Evolutionary conservation across 208 protist genomes (phyloP).

Genomic region (Tritrichomonas musculus): DNA sequence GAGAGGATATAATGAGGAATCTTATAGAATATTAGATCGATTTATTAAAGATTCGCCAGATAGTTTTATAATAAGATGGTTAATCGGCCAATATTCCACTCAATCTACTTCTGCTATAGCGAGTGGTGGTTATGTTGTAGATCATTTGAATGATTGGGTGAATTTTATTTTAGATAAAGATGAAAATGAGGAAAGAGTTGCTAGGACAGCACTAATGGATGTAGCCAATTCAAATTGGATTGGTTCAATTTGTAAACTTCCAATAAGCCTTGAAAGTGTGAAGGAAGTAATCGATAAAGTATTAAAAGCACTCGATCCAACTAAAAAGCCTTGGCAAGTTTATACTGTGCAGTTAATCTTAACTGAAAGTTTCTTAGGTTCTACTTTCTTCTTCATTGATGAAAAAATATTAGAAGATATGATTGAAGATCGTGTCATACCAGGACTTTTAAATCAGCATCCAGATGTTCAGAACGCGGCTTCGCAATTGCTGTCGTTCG

Average conservation of each 20-base stretch:
- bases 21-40: not conserved
- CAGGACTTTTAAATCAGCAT: not conserved
- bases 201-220: not conserved
- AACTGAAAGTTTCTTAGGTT: not conserved
- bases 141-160: not conserved
- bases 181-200: not conserved
- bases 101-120: not conserved
- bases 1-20: not conserved
- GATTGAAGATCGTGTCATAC: not conserved
- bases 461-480: not conserved
- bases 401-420: not conserved
- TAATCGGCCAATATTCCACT: not conserved
- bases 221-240: not conserved
- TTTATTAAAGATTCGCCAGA: not conserved
- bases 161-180: not conserved
- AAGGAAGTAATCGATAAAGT: not conserved
- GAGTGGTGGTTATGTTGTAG: not conserved
- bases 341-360: not conserved
- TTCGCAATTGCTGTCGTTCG: not conserved
- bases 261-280: not conserved
- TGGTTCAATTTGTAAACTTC: not conserved
- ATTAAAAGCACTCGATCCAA: not conserved
- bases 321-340: not conserved
- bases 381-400: not conserved
- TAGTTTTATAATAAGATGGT: not conserved